These are phyloP conservation scores for Candida railenensis DNA, from an alignment of 805 yeast species.

Conservation along the genomic window DNA sequence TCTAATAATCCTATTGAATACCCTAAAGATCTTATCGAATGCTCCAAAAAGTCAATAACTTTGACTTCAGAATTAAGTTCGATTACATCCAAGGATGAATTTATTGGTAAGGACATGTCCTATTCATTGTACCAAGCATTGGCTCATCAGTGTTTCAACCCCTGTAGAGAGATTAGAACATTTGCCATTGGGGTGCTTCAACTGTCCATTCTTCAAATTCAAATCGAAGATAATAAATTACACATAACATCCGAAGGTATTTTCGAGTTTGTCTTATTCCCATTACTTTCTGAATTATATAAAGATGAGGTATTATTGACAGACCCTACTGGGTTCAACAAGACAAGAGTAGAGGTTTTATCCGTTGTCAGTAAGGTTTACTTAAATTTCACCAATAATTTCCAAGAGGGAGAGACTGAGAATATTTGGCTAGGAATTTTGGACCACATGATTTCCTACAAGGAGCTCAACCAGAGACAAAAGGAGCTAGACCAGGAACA, in stretches of 20 bases:
- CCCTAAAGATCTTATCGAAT: constrained; percentile 37
- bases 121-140: constrained; percentile 76
- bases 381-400: constrained; percentile 30
- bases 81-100: constrained; percentile 24
- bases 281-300: constrained; percentile 64
- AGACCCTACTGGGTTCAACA: constrained; percentile 61
- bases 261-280: constrained; percentile 73
- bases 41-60: constrained; percentile 60
- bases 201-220: constrained; percentile 43
- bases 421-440: constrained; percentile 36
- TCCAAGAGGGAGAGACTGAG: constrained; percentile 20
- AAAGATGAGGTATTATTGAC: constrained; percentile 59
- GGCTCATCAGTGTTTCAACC: constrained; percentile 87
- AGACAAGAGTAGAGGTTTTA: constrained; percentile 67
- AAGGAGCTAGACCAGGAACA: not conserved
- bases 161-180: constrained; percentile 72
- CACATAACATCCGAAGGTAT: constrained; percentile 51
- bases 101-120: constrained; percentile 37
- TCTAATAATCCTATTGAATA: not conserved
- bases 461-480: constrained; percentile 9
- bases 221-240: constrained; percentile 13
- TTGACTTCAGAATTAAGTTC: constrained; percentile 55
- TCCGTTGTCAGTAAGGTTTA: constrained; percentile 61
- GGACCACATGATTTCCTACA: constrained; percentile 28
- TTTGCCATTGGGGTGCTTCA: constrained; percentile 66